Conservation (phyloP, 768 basidiomycete species). For the Udeniomyces megalosporus region DNA sequence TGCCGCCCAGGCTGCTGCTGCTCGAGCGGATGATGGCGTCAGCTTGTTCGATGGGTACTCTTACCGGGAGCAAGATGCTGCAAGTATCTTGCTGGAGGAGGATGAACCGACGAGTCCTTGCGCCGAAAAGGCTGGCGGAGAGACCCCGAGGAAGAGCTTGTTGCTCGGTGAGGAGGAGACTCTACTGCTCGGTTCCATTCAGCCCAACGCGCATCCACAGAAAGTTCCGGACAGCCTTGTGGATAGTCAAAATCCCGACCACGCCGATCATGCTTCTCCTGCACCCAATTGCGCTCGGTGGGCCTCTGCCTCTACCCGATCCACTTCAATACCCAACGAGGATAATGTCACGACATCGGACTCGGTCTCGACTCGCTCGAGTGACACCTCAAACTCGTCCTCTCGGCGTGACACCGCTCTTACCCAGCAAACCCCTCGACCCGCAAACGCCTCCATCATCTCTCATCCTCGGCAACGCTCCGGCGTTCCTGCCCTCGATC, state of each 20-base stretch:
- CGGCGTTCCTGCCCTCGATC: constrained; percentile 63
- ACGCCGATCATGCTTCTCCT: too few species aligned
- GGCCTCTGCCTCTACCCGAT: too few species aligned
- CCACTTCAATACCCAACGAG: too few species aligned
- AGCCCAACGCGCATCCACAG: too few species aligned
- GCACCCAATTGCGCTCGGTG: too few species aligned
- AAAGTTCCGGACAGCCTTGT: too few species aligned
- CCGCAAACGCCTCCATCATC: background rate
- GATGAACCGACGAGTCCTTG: constrained; percentile 31
- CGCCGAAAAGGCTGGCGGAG: background rate
- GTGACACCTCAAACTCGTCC: too few species aligned
- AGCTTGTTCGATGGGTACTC: constrained; percentile 91
- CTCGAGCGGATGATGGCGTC: constrained; percentile 37
- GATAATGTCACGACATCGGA: background rate
- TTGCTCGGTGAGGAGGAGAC: too few species aligned
- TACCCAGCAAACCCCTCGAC: background rate
- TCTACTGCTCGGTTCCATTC: too few species aligned
- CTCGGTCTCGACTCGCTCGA: background rate
- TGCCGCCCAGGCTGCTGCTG: constrained; percentile 31
- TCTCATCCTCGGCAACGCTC: constrained; percentile 51
- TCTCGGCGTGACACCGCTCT: background rate
- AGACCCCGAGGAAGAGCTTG: background rate
- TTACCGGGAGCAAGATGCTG: constrained; percentile 59
- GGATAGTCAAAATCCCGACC: too few species aligned
- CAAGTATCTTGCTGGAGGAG: constrained; percentile 49